Evolutionary conservation across 2,329 filamentous ascomycete genomes (phyloP).

Genomic region (Thielaviopsis ethacetica): DNA sequence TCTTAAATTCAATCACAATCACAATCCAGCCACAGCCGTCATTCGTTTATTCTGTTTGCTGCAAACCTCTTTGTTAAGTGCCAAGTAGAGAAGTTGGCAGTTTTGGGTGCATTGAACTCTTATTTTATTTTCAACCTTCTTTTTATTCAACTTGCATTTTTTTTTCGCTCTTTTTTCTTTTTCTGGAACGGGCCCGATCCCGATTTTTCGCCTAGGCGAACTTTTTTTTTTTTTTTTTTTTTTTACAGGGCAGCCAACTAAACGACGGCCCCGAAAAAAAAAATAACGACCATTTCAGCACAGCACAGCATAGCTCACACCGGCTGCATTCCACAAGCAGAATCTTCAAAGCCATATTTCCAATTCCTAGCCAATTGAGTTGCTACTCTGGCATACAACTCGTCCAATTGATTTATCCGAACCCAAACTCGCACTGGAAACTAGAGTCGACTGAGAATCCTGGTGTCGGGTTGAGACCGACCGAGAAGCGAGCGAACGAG

Average conservation of each 20-base stretch:
- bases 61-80: not conserved
- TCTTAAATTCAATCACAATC: not conserved
- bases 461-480: too few relatives aligned
- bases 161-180: not conserved
- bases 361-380: not conserved
- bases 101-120: not conserved
- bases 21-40: not conserved
- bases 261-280: not conserved
- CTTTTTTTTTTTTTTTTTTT: not conserved
- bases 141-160: not conserved
- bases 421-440: not conserved
- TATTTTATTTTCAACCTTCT: not conserved
- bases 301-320: too few relatives aligned
- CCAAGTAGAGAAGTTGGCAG: not conserved
- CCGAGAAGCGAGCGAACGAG: too few relatives aligned
- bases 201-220: not conserved
- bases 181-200: not conserved
- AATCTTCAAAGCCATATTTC: not conserved
- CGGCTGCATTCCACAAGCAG: not conserved
- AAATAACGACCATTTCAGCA: not conserved
- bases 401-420: not conserved
- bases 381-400: not conserved
- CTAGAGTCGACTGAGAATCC: not conserved
- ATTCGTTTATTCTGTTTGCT: not conserved
- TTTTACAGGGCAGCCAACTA: not conserved